These are phyloP conservation scores for thale cress (Arabidopsis thaliana) DNA, from an alignment of 345 rosid species.

Conservation along the genomic window DNA sequence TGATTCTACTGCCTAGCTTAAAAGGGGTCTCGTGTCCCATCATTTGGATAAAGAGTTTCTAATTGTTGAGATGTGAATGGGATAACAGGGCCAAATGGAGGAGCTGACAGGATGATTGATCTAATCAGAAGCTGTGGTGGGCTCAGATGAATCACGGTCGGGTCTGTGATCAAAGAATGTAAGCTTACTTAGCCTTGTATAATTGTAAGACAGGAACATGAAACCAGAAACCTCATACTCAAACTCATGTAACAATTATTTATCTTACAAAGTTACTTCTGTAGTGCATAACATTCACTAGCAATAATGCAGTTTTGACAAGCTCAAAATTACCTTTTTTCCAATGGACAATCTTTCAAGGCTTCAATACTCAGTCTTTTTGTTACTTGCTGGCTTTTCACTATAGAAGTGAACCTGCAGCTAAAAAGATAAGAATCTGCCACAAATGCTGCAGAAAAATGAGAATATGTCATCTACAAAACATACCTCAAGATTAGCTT, in stretches of 20 bases:
- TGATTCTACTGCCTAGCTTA: not conserved
- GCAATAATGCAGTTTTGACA: constrained; percentile 2
- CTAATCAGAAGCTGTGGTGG: constrained; percentile 8
- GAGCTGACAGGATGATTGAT: constrained; percentile 73
- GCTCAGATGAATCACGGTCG: not conserved
- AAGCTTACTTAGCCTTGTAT: constrained; percentile 31
- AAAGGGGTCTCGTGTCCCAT: not conserved
- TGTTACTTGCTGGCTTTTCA: not conserved
- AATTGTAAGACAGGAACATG: constrained; percentile 31
- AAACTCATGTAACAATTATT: constrained; percentile 26
- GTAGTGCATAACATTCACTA: not conserved
- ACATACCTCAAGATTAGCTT: not conserved
- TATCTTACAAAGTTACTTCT: constrained; percentile 11
- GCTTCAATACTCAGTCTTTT: not conserved
- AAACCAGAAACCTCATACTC: constrained; percentile 25
- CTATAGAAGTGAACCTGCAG: not conserved
- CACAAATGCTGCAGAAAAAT: not conserved
- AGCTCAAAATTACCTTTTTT: not conserved
- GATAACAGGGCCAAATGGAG: constrained; percentile 88
- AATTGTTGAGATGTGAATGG: constrained; percentile 16
- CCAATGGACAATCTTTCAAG: not conserved
- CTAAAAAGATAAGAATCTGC: not conserved
- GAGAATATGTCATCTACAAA: not conserved
- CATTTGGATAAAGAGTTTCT: not conserved
- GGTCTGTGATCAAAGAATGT: constrained; percentile 17